Evolutionary conservation across 2,329 filamentous ascomycete species (phyloP).

Genomic region (Aschersonia sp.): DNA sequence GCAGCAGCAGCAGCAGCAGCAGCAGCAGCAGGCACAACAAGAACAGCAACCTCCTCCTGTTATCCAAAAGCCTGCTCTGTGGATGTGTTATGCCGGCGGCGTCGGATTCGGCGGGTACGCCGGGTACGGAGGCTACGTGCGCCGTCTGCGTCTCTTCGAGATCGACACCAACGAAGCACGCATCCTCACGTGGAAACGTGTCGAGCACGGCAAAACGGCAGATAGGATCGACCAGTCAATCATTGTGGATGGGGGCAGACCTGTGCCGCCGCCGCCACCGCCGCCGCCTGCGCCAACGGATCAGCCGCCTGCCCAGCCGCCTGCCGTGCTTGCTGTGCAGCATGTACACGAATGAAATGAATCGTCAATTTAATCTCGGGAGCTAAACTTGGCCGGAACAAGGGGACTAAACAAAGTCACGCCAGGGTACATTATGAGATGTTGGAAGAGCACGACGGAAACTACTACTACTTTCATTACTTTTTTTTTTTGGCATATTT

Average conservation of each 20-base stretch:
- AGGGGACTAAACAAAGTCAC: too few relatives aligned
- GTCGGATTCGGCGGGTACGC: conserved; percentile 90
- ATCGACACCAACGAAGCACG: conserved; percentile 82
- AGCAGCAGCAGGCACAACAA: background rate
- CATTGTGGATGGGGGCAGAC: conserved; percentile 46
- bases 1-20: background rate
- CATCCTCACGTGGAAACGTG: conserved; percentile 82
- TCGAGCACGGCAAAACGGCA: conserved; percentile 49
- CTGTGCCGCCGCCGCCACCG: conserved; percentile 16
- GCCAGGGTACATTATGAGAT: too few relatives aligned
- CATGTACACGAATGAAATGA: conserved; percentile 3
- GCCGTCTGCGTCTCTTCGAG: conserved; percentile 78
- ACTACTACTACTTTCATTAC: too few relatives aligned
- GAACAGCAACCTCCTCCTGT: conserved; percentile 4
- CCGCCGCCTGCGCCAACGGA: conserved; percentile 2
- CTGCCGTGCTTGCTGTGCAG: conserved; percentile 4
- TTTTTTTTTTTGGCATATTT: too few relatives aligned
- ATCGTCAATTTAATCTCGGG: background rate
- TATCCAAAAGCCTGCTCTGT: conserved; percentile 48
- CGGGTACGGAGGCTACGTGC: conserved; percentile 73
- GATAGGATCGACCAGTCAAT: conserved; percentile 48
- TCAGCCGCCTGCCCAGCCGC: conserved; percentile 1
- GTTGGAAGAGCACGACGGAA: too few relatives aligned
- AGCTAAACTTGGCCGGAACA: background rate
- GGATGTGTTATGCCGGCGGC: conserved; percentile 97